Evolutionary conservation across 164 flowering plant genomes (phyloP), one percentile per base, ranked within the genome.

Genomic region (Magnolia officinalis): DNA sequence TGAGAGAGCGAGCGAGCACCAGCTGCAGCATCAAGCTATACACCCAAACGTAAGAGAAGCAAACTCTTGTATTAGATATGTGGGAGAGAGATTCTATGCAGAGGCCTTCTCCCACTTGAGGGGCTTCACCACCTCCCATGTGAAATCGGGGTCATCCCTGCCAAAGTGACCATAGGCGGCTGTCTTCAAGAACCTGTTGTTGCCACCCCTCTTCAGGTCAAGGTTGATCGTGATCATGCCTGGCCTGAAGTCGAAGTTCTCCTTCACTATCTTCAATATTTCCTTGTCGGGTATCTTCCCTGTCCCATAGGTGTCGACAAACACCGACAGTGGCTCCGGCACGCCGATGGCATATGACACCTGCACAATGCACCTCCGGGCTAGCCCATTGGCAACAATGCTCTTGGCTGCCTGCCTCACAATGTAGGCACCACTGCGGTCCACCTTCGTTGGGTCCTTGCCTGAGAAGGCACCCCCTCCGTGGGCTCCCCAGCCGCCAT

Each of bases 51-150:
- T 37, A 37, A 37, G 45, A 37, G 45, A 37, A 4, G 45, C 45
- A 2, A 37, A 37, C 45, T 3, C 45, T 37, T 37, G 45, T 37
- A 37, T 4, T 37, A 5, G 2, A 37, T 37, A 2, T 37, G 45
- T 3, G 6, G 0, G 45, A 37, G 45, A 4, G 45, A 37, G 45
- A 37, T 37, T 37, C 45, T 37, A 37, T 8, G 85, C 72, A 81
- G 84, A 79, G 76, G 93, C 83, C 80, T 90, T 91, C 76, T 91
- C 92, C 90, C 89, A 90, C 87, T 91, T 89, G 81, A 91, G 94
- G 50, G 94, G 92, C 91, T 91, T 91, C 75, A 90, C 90, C 69
- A 90, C 89, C 83, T 91, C 96, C 96, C 96, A 91, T 70, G 96
- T 90, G 89, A 91, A 91, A 86, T 91, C 96, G 0, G 93, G 83